These are phyloP conservation scores for Barnettozyma botsteinii DNA, from an alignment of 805 yeast species.

Conservation along the genomic window DNA sequence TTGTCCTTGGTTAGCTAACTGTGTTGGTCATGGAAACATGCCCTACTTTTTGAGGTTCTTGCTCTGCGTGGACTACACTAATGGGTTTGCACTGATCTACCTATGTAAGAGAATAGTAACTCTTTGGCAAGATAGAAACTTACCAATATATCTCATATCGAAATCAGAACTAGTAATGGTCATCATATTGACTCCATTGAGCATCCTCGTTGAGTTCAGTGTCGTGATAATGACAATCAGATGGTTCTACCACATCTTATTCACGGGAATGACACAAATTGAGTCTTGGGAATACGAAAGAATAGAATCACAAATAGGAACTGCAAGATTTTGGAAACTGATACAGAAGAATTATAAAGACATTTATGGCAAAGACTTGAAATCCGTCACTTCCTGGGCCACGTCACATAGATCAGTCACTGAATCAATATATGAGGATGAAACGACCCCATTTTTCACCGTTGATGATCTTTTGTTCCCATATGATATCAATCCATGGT, in stretches of 20 bases:
- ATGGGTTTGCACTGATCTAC: constrained; percentile 41
- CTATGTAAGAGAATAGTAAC: constrained; percentile 34
- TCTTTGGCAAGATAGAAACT: constrained; percentile 42
- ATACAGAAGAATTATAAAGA: constrained; percentile 38
- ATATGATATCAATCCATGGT: constrained; percentile 61
- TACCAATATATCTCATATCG: constrained; percentile 52
- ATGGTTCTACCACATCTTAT: constrained; percentile 47
- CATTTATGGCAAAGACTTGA: constrained; percentile 19
- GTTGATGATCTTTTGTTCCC: constrained; percentile 76
- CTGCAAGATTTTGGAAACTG: constrained; percentile 47
- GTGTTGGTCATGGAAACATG: constrained; percentile 74
- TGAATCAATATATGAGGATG: constrained; percentile 9
- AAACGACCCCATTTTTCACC: constrained; percentile 30
- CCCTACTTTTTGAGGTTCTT: constrained; percentile 80
- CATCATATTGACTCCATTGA: constrained; percentile 47
- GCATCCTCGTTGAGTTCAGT: constrained; percentile 54
- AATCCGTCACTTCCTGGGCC: constrained; percentile 20
- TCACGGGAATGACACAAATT: constrained; percentile 77
- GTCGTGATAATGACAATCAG: constrained; percentile 56
- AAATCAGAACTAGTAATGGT: constrained; percentile 50
- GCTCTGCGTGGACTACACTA: constrained; percentile 52
- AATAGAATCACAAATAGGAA: constrained; percentile 56
- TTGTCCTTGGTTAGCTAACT: constrained; percentile 89
- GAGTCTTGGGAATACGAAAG: constrained; percentile 92
- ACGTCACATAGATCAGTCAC: constrained; percentile 10